Conservation (phyloP, 192 early-diverging fungal genomes). For the Linnemannia zychae region DNA sequence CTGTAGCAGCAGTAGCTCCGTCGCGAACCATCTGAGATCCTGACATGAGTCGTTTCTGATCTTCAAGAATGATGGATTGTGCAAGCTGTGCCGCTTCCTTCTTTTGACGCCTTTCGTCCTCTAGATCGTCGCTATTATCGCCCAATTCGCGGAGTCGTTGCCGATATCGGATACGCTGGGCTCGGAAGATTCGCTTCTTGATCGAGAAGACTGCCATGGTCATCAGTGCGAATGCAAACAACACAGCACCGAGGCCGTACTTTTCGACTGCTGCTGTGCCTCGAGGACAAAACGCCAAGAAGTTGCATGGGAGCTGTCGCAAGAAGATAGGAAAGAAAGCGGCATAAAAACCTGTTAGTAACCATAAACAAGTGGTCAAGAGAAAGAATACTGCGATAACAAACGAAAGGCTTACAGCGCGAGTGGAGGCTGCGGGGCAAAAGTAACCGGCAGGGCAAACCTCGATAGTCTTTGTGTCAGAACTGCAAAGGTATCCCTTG, state of each 20-base stretch:
- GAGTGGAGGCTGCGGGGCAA: conserved; percentile 35
- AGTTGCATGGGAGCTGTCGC: conserved; percentile 33
- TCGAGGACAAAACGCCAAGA: conserved; percentile 45
- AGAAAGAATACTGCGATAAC: not conserved
- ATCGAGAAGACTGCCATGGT: conserved; percentile 45
- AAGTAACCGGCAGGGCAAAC: conserved; percentile 61
- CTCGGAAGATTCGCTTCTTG: conserved; percentile 40
- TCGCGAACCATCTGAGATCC: conserved; percentile 2
- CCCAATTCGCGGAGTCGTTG: conserved; percentile 30
- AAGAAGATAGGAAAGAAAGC: not conserved
- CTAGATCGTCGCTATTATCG: conserved; percentile 30
- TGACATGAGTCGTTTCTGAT: conserved; percentile 3
- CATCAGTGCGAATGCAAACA: conserved; percentile 27
- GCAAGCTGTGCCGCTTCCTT: conserved; percentile 30
- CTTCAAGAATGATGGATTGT: conserved; percentile 40
- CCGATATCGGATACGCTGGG: conserved; percentile 38
- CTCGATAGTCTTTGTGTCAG: conserved; percentile 52
- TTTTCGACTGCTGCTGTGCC: conserved; percentile 45
- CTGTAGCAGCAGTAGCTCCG: not conserved
- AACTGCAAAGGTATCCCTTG: conserved; percentile 67
- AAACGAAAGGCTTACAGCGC: conserved; percentile 13
- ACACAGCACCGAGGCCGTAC: conserved; percentile 39
- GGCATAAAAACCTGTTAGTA: not conserved
- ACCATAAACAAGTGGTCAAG: conserved; percentile 34
- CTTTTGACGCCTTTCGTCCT: conserved; percentile 23